Conservation (phyloP, 2,329 filamentous ascomycete genomes). For the Phaeosphaeria sp. region DNA sequence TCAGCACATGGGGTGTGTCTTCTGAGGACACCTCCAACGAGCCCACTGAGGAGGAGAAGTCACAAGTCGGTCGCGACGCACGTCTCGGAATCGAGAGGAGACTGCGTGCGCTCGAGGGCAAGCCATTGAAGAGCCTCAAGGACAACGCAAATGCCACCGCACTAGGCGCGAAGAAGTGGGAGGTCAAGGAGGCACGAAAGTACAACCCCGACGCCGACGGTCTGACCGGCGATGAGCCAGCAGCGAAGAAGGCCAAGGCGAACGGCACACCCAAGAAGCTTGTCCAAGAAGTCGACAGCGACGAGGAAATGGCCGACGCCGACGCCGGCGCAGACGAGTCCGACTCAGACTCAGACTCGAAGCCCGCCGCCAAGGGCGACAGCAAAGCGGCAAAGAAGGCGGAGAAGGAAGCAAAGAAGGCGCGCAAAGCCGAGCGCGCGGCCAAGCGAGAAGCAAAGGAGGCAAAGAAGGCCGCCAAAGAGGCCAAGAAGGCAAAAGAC, state of each 20-base stretch:
- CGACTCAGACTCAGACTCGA: slow-evolving; percentile 46
- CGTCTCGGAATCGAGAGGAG: slow-evolving; percentile 78
- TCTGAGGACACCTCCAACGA: slow-evolving; percentile 55
- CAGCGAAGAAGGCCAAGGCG: slow-evolving; percentile 62
- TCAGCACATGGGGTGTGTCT: slow-evolving; percentile 76
- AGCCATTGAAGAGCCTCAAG: slow-evolving; percentile 76
- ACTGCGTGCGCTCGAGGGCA: slow-evolving; percentile 83
- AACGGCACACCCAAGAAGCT: slow-evolving; percentile 53
- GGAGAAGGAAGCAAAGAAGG: slow-evolving; percentile 55
- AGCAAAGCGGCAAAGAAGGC: slow-evolving; percentile 51
- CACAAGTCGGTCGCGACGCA: slow-evolving; percentile 76
- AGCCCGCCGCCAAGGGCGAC: slow-evolving; percentile 40
- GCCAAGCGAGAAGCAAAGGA: slow-evolving; percentile 49
- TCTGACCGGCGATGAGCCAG: slow-evolving; percentile 71
- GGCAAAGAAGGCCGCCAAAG: slow-evolving; percentile 62
- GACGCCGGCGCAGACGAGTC: slow-evolving; percentile 47
- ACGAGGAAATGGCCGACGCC: slow-evolving; percentile 51
- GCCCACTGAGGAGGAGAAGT: slow-evolving; percentile 87
- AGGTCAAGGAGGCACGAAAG: slow-evolving; percentile 88
- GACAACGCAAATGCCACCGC: slow-evolving; percentile 63
- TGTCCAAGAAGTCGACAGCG: slow-evolving; percentile 57
- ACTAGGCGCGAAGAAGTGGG: slow-evolving; percentile 71
- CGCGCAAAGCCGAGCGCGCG: slow-evolving; percentile 46
- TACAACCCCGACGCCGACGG: slow-evolving; percentile 97
- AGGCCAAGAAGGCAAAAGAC: slow-evolving; percentile 63